Conservation (phyloP, 1,284 basidiomycete genomes). For the Tylopilus sp. region DNA sequence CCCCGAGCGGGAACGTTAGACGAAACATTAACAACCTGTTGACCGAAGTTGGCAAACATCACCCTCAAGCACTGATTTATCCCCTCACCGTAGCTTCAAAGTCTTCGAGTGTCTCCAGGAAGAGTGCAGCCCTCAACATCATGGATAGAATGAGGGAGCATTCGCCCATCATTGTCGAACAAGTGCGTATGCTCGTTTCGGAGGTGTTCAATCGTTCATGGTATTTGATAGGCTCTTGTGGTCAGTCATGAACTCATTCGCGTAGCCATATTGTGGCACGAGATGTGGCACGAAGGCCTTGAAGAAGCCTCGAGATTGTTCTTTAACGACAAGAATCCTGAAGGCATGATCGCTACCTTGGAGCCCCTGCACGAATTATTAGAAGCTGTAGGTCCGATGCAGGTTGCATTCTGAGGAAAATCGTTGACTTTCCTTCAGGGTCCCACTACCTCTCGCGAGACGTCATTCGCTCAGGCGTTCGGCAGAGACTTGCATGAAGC, state of each 20-base stretch:
- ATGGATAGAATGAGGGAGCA: slow-evolving; percentile 96
- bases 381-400: slow-evolving; percentile 64
- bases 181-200: slow-evolving; percentile 44
- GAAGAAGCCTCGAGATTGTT: slow-evolving; percentile 97
- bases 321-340: slow-evolving; percentile 98
- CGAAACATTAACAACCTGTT: slow-evolving; percentile 88
- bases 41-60: slow-evolving; percentile 90
- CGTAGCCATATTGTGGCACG: slow-evolving; percentile 98
- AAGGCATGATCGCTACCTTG: slow-evolving; percentile 94
- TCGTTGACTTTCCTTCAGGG: slow-evolving; percentile 47
- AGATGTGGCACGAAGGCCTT: slow-evolving; percentile 97
- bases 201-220: slow-evolving; percentile 3
- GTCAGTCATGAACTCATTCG: slow-evolving; percentile 96
- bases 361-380: slow-evolving; percentile 94
- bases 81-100: slow-evolving; percentile 98
- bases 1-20: slow-evolving; percentile 83
- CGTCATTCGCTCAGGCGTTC: slow-evolving; percentile 92
- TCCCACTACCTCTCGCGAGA: slow-evolving; percentile 91
- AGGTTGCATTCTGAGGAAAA: neutral
- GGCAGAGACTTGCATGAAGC: slow-evolving; percentile 92
- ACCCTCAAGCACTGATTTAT: slow-evolving; percentile 97
- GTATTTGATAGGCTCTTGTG: slow-evolving; percentile 63
- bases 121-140: slow-evolving; percentile 81
- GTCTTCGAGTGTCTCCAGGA: slow-evolving; percentile 82
- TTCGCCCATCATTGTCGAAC: slow-evolving; percentile 83